These are phyloP conservation scores for Plectosphaerella sp. DNA, from an alignment of 2,329 filamentous ascomycete genomes.

Conservation along the genomic window DNA sequence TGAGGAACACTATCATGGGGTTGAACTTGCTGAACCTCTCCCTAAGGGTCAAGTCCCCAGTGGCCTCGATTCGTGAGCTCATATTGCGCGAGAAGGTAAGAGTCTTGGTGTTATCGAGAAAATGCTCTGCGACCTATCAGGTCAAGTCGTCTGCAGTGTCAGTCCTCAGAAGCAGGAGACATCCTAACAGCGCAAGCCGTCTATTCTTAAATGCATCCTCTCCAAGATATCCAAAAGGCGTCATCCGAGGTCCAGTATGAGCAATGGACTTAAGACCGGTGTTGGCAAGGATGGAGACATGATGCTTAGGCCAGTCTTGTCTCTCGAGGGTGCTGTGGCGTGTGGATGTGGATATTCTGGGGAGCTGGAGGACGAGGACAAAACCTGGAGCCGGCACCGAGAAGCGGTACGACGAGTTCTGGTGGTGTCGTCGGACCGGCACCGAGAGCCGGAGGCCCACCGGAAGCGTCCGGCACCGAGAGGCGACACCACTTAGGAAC, in stretches of 20 bases:
- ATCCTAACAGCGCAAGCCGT: too few species aligned
- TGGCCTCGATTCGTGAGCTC: background rate
- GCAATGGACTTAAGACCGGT: background rate
- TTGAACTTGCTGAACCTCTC: background rate
- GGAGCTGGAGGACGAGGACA: background rate
- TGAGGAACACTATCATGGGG: slow-evolving; percentile 13
- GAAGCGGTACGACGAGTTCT: background rate
- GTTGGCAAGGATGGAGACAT: background rate
- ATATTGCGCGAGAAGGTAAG: background rate
- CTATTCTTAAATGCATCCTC: too few species aligned
- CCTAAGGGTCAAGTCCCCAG: background rate
- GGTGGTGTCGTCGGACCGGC: background rate
- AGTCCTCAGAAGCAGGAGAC: too few species aligned
- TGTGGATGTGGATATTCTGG: too few species aligned
- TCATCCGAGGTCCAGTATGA: background rate
- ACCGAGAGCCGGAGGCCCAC: background rate
- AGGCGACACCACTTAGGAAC: too few species aligned
- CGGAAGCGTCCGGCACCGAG: background rate
- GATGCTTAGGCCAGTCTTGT: background rate
- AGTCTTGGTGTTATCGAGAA: background rate
- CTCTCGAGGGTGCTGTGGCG: too few species aligned
- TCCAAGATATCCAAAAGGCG: background rate
- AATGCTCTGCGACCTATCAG: too few species aligned
- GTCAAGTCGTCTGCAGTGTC: too few species aligned
- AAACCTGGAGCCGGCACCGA: background rate